Evolutionary conservation across 495 filamentous ascomycete genomes (phyloP).

Genomic region (Talaromyces borbonicus): DNA sequence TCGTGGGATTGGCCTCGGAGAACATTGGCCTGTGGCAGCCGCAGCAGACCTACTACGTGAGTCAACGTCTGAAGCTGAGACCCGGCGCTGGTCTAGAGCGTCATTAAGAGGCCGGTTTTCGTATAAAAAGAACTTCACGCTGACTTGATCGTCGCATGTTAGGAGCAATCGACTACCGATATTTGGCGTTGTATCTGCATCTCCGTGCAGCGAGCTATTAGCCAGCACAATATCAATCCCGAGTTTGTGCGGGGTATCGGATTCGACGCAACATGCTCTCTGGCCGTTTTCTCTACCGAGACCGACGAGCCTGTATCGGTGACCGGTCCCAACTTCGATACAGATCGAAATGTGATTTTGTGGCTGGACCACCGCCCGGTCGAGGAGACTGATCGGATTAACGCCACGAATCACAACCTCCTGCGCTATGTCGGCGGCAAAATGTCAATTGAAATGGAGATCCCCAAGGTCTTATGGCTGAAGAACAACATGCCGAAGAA

Average conservation of each 20-base stretch:
- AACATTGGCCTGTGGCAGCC: slow-evolving; percentile 93
- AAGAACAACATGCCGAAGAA: slow-evolving; percentile 97
- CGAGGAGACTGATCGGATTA: slow-evolving; percentile 82
- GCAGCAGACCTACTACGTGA: slow-evolving; percentile 78
- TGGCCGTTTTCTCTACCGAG: slow-evolving; percentile 79
- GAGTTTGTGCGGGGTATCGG: slow-evolving; percentile 73
- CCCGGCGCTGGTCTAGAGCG: no score
- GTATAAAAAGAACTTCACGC: no score
- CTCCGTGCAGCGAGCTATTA: slow-evolving; percentile 68
- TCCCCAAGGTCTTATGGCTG: slow-evolving; percentile 94
- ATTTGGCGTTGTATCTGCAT: slow-evolving; percentile 88
- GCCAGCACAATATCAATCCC: slow-evolving; percentile 66
- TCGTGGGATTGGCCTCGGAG: slow-evolving; percentile 81
- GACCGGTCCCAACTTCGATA: slow-evolving; percentile 74
- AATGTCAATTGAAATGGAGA: slow-evolving; percentile 99
- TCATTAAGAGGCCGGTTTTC: no score
- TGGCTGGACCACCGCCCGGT: slow-evolving; percentile 91
- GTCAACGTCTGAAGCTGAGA: no score
- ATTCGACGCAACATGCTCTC: slow-evolving; percentile 95
- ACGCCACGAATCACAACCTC: slow-evolving; percentile 84
- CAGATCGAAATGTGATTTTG: slow-evolving; percentile 81
- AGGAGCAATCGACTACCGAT: slow-evolving; percentile 97
- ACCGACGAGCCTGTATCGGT: slow-evolving; percentile 85
- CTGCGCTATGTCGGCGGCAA: slow-evolving; percentile 90
- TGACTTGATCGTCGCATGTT: slow-evolving; percentile 12